These are phyloP conservation scores for Aplosporella prunicola DNA, from an alignment of 2,329 filamentous ascomycete genomes.

Conservation along the genomic window DNA sequence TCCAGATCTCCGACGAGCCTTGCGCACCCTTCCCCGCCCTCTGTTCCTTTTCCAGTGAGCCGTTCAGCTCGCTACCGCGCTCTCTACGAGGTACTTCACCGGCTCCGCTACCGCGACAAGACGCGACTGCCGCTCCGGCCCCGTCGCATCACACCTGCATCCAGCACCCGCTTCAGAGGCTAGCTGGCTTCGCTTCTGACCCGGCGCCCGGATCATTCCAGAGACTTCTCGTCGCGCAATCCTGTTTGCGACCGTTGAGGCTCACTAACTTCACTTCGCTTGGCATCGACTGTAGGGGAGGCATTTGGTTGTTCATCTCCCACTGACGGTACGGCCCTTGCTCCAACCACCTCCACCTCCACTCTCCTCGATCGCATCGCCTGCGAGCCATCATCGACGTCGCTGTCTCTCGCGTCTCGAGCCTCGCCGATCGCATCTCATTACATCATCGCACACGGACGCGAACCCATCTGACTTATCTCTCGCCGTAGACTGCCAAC, in stretches of 20 bases:
- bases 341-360: constrained; percentile 3
- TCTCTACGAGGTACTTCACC: constrained; percentile 5
- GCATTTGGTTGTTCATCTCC: constrained; percentile 99
- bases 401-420: constrained; percentile 1
- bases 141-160: background rate
- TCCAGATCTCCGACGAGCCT: background rate
- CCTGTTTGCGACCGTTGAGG: constrained; percentile 17
- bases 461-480: no score
- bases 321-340: constrained; percentile 47
- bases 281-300: constrained; percentile 61
- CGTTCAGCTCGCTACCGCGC: constrained; percentile 1
- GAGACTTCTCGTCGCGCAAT: no score
- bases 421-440: background rate
- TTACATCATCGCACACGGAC: background rate
- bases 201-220: no score
- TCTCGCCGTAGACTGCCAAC: no score
- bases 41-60: constrained; percentile 3
- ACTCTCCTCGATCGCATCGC: constrained; percentile 9
- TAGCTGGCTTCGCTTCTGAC: constrained; percentile 35
- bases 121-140: background rate
- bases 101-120: constrained; percentile 4
- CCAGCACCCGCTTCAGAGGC: constrained; percentile 24
- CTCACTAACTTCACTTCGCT: constrained; percentile 12
- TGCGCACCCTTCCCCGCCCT: background rate
- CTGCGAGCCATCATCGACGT: constrained; percentile 5